A percentile compares a stretch with the other conserved stretches of the same genome.
These are phyloP conservation scores for Cytospora leucostoma DNA, from an alignment of 2,329 filamentous ascomycete genomes.

Conservation along the genomic window DNA sequence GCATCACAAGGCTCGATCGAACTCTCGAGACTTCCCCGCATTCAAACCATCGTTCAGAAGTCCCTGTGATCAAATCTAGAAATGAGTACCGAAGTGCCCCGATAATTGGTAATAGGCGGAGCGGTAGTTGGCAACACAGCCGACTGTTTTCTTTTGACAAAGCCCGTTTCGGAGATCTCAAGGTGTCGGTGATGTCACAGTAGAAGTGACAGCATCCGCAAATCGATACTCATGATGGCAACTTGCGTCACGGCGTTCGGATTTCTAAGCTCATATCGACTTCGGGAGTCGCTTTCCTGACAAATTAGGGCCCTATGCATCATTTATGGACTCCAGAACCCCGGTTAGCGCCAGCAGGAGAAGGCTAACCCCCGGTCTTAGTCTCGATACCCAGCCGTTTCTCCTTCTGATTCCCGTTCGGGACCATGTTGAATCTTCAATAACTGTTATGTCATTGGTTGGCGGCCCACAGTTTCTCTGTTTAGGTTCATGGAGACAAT, in stretches of 20 bases:
- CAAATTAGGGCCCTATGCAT: too few species aligned
- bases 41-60: too few species aligned
- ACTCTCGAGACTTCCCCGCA: too few species aligned
- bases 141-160: too few species aligned
- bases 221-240: not conserved
- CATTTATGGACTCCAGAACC: not conserved
- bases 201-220: not conserved
- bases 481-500: conserved; percentile 7
- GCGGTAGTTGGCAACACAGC: too few species aligned
- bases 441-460: conserved; percentile 12
- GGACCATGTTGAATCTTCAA: conserved; percentile 11
- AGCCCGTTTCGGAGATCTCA: not conserved
- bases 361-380: not conserved
- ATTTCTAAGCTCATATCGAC: not conserved
- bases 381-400: conserved; percentile 2
- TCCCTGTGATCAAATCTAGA: too few species aligned
- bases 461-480: conserved; percentile 13
- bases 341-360: not conserved
- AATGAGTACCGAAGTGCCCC: not conserved
- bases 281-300: not conserved
- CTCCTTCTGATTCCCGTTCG: conserved; percentile 7
- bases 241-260: not conserved
- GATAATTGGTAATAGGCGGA: too few species aligned
- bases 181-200: not conserved
- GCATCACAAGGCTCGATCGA: too few species aligned